phyloP scores from a whole-genome alignment of 2,329 filamentous ascomycete species.

The Ascosphaera acerosa region DNA sequence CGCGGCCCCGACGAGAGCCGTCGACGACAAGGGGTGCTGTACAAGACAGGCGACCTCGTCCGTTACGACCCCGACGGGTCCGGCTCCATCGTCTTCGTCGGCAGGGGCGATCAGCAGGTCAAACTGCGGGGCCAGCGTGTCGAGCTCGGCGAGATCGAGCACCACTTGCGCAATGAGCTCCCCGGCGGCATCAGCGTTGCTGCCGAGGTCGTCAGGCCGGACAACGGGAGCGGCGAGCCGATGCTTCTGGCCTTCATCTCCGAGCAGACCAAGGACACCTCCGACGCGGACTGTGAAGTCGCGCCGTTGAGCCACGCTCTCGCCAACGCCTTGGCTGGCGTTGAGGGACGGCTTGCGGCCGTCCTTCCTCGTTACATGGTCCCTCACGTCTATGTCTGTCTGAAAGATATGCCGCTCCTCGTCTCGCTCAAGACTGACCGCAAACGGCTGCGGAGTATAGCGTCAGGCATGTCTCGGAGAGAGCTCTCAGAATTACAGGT shows the following conservation, averaged over 20 bases:
- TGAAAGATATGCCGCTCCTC: slow-evolving; percentile 14
- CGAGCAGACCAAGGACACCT: slow-evolving; percentile 12
- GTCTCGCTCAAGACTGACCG: slow-evolving; percentile 15
- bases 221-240: slow-evolving; percentile 16
- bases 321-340: slow-evolving; percentile 10
- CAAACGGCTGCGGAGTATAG: slow-evolving; percentile 10
- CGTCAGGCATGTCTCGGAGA: slow-evolving; percentile 8
- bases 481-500: slow-evolving; percentile 5
- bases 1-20: background rate
- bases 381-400: slow-evolving; percentile 15
- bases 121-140: slow-evolving; percentile 15
- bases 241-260: slow-evolving; percentile 23
- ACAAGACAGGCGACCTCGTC: slow-evolving; percentile 15
- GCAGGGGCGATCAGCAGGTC: slow-evolving; percentile 13
- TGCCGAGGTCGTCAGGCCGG: slow-evolving; percentile 26
- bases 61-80: slow-evolving; percentile 11
- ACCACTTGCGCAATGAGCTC: slow-evolving; percentile 10
- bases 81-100: slow-evolving; percentile 11
- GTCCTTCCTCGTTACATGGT: slow-evolving; percentile 17
- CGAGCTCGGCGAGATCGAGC: slow-evolving; percentile 14
- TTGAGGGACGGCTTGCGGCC: slow-evolving; percentile 14
- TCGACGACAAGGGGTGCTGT: slow-evolving; percentile 7
- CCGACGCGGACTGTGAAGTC: slow-evolving; percentile 11
- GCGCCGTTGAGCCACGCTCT: slow-evolving; percentile 11
- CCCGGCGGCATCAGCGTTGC: slow-evolving; percentile 21